A percentile compares a stretch with the other conserved stretches of the same genome.
phyloP scores from a whole-genome alignment of 352 stramenopile species.

The Globisporangium recalcitrans region DNA sequence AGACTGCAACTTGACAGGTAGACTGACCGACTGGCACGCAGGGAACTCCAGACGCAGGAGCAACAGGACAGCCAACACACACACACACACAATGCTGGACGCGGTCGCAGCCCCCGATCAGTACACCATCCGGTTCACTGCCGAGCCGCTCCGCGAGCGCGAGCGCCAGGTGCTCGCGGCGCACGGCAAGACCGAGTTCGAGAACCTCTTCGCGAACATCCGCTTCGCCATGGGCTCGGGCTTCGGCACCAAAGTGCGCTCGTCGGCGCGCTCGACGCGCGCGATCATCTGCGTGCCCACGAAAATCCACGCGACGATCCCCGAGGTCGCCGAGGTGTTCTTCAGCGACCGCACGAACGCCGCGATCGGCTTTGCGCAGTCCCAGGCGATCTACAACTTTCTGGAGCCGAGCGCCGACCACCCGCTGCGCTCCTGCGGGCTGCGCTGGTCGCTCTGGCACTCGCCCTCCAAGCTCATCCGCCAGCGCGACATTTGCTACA shows the following conservation, averaged over 20 bases:
- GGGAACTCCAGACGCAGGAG: not conserved
- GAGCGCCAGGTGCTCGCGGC: conserved; percentile 34
- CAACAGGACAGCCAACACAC: too few species aligned
- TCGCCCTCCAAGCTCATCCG: conserved; percentile 53
- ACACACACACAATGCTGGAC: too few species aligned
- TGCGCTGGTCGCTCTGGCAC: conserved; percentile 67
- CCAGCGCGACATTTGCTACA: conserved; percentile 53
- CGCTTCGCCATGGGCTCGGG: conserved; percentile 31
- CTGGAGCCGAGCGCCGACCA: conserved; percentile 36
- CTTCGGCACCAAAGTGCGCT: conserved; percentile 46
- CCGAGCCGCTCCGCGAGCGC: conserved; percentile 27
- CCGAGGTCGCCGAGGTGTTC: conserved; percentile 57
- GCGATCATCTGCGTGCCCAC: conserved; percentile 43
- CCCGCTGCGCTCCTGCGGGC: conserved; percentile 42
- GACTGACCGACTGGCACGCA: not conserved
- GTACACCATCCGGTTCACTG: conserved; percentile 32
- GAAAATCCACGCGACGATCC: conserved; percentile 42
- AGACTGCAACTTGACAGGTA: not conserved
- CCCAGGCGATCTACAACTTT: conserved; percentile 53
- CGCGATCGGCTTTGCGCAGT: conserved; percentile 56
- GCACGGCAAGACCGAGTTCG: conserved; percentile 27
- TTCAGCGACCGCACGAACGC: conserved; percentile 52
- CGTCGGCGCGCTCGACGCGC: conserved; percentile 43
- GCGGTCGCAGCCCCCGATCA: not conserved
- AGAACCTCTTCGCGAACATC: conserved; percentile 37